Conservation (phyloP, 2,329 filamentous ascomycete genomes). For the Aureobasidium sp. region DNA sequence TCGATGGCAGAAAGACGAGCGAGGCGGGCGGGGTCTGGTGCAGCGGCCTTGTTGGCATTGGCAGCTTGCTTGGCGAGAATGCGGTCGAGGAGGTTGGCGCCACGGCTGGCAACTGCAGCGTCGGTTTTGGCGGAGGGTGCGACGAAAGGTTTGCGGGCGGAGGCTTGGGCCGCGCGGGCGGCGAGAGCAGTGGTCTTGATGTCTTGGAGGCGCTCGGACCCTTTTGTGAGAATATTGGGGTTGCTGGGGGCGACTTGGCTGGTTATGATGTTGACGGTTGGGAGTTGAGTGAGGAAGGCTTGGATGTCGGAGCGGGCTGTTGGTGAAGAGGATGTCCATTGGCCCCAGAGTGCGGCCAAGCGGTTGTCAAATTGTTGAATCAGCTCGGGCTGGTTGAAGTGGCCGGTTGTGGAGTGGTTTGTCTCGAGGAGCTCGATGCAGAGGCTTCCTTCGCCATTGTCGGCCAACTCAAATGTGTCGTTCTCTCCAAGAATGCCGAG, state of each 20-base stretch:
- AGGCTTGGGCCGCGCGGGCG: conserved; percentile 28
- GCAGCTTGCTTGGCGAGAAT: conserved; percentile 44
- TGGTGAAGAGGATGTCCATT: conserved; percentile 30
- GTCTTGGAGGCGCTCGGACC: conserved; percentile 61
- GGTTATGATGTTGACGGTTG: conserved; percentile 47
- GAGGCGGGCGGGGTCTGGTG: conserved; percentile 37
- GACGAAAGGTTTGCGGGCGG: conserved; percentile 19
- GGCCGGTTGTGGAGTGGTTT: conserved; percentile 23
- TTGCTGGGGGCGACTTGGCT: conserved; percentile 46
- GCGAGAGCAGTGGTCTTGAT: conserved; percentile 47
- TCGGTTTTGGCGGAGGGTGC: conserved; percentile 31
- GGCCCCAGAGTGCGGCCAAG: conserved; percentile 40
- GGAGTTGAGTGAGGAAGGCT: conserved; percentile 52
- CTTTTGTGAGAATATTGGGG: conserved; percentile 54
- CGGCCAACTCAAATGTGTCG: conserved; percentile 31
- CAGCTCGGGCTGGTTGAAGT: conserved; percentile 41
- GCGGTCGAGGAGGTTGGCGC: conserved; percentile 42
- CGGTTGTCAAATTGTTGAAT: conserved; percentile 45
- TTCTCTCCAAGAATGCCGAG: conserved; percentile 33
- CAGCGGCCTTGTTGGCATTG: conserved; percentile 31
- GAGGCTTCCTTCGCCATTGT: conserved; percentile 38
- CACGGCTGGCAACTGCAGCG: conserved; percentile 32
- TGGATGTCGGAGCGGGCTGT: conserved; percentile 33
- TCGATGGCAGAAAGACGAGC: conserved; percentile 42
- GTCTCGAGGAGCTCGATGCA: conserved; percentile 35